Percentiles rank a stretch among this genome's conserved stretches.
Evolutionary conservation across 805 yeast genomes (phyloP).

Genomic region (Nakazawaea holstii): DNA sequence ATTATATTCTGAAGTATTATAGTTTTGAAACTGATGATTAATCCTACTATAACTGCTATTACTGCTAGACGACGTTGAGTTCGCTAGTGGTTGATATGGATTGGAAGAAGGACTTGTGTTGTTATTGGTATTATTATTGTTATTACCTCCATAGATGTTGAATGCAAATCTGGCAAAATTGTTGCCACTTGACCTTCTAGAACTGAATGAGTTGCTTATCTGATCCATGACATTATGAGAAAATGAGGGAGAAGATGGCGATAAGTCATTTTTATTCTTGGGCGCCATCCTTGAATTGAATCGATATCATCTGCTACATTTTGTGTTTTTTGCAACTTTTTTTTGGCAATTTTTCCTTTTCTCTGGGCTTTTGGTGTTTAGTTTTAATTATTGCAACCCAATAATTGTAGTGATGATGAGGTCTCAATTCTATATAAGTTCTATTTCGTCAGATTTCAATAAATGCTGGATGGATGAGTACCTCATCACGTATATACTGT

Average conservation of each 20-base stretch:
- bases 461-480: conserved; percentile 37
- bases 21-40: conserved; percentile 23
- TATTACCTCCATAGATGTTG: conserved; percentile 46
- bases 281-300: background rate
- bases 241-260: conserved; percentile 5
- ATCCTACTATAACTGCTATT: conserved; percentile 17
- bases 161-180: conserved; percentile 50
- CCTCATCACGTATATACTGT: conserved; percentile 72
- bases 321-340: background rate
- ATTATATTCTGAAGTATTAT: conserved; percentile 20
- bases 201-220: conserved; percentile 13
- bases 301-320: background rate
- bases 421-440: conserved; percentile 6
- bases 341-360: too few relatives aligned
- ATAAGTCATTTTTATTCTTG: conserved; percentile 1
- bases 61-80: conserved; percentile 14
- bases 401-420: too few relatives aligned
- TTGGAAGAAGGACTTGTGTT: conserved; percentile 2
- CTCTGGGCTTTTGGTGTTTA: too few relatives aligned
- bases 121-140: conserved; percentile 14
- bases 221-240: conserved; percentile 12
- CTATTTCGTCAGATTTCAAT: conserved; percentile 18
- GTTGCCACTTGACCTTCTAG: conserved; percentile 24
- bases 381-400: too few relatives aligned
- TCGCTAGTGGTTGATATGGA: conserved; percentile 9